phyloP scores from a whole-genome alignment of 2,329 filamentous ascomycete genomes.

The Colletotrichum scovillei region DNA sequence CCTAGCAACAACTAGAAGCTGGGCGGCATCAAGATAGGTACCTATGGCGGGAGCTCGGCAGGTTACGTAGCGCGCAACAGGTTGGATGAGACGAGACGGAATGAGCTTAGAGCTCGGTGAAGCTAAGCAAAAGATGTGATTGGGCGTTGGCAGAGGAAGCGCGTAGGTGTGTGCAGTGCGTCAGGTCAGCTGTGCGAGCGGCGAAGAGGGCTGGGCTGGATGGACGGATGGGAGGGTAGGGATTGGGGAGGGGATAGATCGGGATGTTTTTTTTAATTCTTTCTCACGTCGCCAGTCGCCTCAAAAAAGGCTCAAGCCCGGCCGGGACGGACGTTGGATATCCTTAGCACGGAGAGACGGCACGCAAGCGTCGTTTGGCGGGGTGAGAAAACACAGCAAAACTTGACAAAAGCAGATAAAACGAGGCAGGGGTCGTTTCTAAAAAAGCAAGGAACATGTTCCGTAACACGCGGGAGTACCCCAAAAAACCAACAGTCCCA shows the following conservation, averaged over 20 bases:
- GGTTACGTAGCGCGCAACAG: slow-evolving; percentile 4
- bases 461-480: slow-evolving; percentile 10
- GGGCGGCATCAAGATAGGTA: background rate
- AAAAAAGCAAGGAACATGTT: slow-evolving; percentile 16
- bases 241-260: slow-evolving; percentile 8
- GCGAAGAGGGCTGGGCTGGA: background rate
- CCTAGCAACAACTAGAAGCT: background rate
- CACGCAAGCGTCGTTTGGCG: slow-evolving; percentile 28
- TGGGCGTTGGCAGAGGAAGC: background rate
- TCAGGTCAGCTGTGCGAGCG: slow-evolving; percentile 11
- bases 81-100: background rate
- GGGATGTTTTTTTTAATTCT: slow-evolving; percentile 11
- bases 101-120: background rate
- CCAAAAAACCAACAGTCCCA: background rate
- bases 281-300: background rate
- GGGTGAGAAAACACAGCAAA: background rate
- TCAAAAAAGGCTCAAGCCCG: slow-evolving; percentile 2
- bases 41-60: background rate
- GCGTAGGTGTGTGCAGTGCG: slow-evolving; percentile 1
- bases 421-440: slow-evolving; percentile 11
- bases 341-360: slow-evolving; percentile 31
- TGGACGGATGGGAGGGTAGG: background rate
- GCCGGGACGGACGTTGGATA: slow-evolving; percentile 11
- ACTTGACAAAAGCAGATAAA: slow-evolving; percentile 6
- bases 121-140: background rate